Base-by-base conservation (phyloP, 2,329 filamentous ascomycete species). In the Periconia macrospinosa region DNA sequence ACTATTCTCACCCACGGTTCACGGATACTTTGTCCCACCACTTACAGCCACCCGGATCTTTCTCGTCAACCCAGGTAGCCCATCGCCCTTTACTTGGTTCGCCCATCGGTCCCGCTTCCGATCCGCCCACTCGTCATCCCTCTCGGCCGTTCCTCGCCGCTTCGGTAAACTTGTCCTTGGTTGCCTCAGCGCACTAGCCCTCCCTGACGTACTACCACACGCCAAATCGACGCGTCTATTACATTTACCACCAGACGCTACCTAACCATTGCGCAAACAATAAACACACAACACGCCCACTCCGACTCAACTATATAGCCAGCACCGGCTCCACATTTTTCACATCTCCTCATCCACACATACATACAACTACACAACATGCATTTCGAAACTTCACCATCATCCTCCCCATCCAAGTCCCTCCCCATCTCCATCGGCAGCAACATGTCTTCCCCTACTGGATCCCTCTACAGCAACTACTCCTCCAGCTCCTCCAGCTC, bases 381-480 rank as follows among this genome's bases (percentile, higher is more conserved):
- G 71, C 68, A 73, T 50, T 74, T 73, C 59, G 70, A 73, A 60
- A 49, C 65, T 6, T 71, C 70, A 33, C 70, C 70, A 41, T 60
- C 63, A 56, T 69, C 70, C 17, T 74, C 70, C 55, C 71, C 72
- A 13, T 73, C 70, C 52, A 72, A 71, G 50, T 74, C 71, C 17
- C 66, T 71, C n/a, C 68, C 71, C 44, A 73, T 74, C 54, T 67
- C 65, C 57, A 71, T 72, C 58, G 61, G 66, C 46, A 27, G 23
- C 33, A 70, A 56, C 61, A 72, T 73, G 68, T 61, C 71, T 45
- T 73, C 70, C 13, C 68, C 71, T 9, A 68, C 70, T 14, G 60
- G 60, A 45, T 73, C 70, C 47, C 59, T 73, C 60, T 73, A 66
- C 63, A 72, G 70, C 68, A 68, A 60, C 62, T 70, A 63, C 66